Evolutionary conservation across 257 asterid species (phyloP), one percentile per base, ranked within the genome.

Genomic region (Haberlea rhodopensis): DNA sequence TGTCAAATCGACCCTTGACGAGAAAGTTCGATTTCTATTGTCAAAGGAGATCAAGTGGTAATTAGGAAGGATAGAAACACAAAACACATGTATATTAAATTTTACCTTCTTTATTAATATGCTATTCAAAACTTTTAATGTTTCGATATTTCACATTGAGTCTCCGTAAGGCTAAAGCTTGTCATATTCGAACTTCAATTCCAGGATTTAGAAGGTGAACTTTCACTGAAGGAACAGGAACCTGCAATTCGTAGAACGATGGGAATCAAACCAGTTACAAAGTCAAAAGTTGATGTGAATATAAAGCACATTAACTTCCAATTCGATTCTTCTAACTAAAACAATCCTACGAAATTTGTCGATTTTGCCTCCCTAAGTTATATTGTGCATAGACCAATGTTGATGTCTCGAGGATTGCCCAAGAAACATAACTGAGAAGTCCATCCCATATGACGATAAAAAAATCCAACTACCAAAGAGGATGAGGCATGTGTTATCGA

Each of bases 161-260:
- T 1, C n/a, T 11, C 13, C 6, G 6, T 31, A 20, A 31, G 43
- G 43, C 43, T 16, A 65, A n/a, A 32, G 43, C 18, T 11, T 1
- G 46, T 74, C 60, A 83, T 57, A 68, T 65, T 75, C 88, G 76
- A 63, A 86, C 90, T 75, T 83, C 94, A 34, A 85, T 74, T 26
- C 90, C 85, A 34, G 70, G 78, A 53, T 83, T 60, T 22, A 66
- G 61, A 71, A 85, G 66, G 70, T 83, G 94, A 65, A 75, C 78
- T 76, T 87, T 87, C 76, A 85, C 94, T 45, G 86, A 67, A 62
- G 63, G 84, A 69, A 87, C 77, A 4, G 87, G 85, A 53, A 87
- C 94, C 94, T 87, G 84, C 28, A 65, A 70, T 31, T 9, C 28
- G 16, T 20, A 63, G 26, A 66, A 65, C 3, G 3, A 48, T 25